Base-by-base conservation (phyloP, 140 eudicot genomes). In the Stevia rebaudiana region DNA sequence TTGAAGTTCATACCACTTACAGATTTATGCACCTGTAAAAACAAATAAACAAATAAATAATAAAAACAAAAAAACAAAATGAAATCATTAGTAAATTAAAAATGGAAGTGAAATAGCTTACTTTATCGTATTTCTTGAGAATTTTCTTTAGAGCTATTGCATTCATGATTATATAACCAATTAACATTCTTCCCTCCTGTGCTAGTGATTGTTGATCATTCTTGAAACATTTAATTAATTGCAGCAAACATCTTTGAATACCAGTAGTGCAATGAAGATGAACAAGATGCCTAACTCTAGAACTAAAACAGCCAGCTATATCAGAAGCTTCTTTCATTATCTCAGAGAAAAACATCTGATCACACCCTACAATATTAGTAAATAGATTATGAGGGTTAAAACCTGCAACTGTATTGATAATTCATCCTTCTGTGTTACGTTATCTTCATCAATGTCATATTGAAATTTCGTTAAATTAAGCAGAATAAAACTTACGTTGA, bases 81-180 rank as follows among this genome's bases (percentile, higher is more conserved):
- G 11, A 12, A 44, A 31, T 53, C 41, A n/a, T n/a, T n/a, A n/a
- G n/a, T n/a, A 4, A 36, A 36, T 36, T 36, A 8, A 33, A 33
- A 49, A 50, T 11, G 7, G 23, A 50, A 21, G 2, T 50, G 41
- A 13, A 40, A 18, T 13, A 16, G 44, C 78, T 72, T 83, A 83
- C 89, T 68, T 80, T 83, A 58, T 83, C 89, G 22, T 83, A 79
- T 62, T 83, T 83, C 77, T 80, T 80, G 36, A 80, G 83, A 39
- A 83, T 83, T 75, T 80, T 80, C 18, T 74, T 63, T 11, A 80
- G 68, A 70, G 86, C 83, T 22, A 72, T 39, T 11, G 83, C 80
- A 66, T 83, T 80, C 86, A 83, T 83, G 17, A 73, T 58, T 21
- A 71, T 79, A 52, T 83, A 83, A 47, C 81, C 76, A 13, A 80